Conservation (phyloP, 352 stramenopile genomes). For the Phytopythium mirpurense region DNA sequence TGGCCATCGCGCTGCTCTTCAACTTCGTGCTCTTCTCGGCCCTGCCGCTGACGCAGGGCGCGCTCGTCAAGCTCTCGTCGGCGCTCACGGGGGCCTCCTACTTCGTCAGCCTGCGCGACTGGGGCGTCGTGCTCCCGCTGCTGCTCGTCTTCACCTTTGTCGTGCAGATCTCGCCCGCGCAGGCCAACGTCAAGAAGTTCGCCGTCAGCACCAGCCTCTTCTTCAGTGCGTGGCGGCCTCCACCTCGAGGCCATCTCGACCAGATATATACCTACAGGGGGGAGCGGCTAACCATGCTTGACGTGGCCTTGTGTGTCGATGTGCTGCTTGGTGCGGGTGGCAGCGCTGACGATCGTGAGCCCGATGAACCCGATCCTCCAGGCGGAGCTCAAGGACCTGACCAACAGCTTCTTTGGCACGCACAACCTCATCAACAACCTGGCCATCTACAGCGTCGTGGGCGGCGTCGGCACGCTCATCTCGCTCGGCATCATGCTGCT, state of each 20-base stretch:
- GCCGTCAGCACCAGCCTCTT: constrained; percentile 71
- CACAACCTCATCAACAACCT: constrained; percentile 60
- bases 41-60: constrained; percentile 42
- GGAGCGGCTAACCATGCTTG: too few species aligned
- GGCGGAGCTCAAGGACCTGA: constrained; percentile 40
- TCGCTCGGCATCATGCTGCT: constrained; percentile 50
- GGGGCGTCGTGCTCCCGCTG: constrained; percentile 44
- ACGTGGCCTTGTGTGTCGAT: constrained; percentile 1
- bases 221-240: constrained; percentile 66
- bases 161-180: constrained; percentile 51
- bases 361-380: constrained; percentile 61
- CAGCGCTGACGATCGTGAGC: constrained; percentile 55
- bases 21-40: constrained; percentile 60
- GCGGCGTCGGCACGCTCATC: constrained; percentile 55
- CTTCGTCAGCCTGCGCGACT: constrained; percentile 62
- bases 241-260: too few species aligned
- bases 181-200: constrained; percentile 76
- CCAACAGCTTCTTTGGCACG: constrained; percentile 37
- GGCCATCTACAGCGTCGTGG: constrained; percentile 60
- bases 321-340: too few species aligned
- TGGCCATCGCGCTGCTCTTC: constrained; percentile 67
- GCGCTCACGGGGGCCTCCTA: constrained; percentile 54
- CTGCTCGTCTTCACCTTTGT: constrained; percentile 64
- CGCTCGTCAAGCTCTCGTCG: constrained; percentile 36
- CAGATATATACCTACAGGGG: too few species aligned